These are phyloP conservation scores for Fusarium sp. DNA, from an alignment of 2,329 filamentous ascomycete species.

Conservation along the genomic window DNA sequence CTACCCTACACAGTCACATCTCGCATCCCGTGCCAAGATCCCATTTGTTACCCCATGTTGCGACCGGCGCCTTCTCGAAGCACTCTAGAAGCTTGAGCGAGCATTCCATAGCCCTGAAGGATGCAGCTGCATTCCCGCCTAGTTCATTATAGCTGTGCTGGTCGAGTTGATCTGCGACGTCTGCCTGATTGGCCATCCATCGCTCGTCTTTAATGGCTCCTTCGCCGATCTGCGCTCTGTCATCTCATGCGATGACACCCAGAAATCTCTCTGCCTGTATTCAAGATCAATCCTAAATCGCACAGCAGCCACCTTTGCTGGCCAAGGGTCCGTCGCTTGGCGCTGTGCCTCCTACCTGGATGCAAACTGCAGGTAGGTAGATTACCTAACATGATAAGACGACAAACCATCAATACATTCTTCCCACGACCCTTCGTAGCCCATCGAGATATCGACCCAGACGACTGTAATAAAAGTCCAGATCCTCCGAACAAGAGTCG, in stretches of 20 bases:
- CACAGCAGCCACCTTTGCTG: too few relatives aligned
- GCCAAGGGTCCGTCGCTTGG: too few relatives aligned
- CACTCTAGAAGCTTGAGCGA: not conserved
- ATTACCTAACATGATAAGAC: too few relatives aligned
- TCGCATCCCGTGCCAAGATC: not conserved
- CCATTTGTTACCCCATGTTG: too few relatives aligned
- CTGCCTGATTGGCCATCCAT: not conserved
- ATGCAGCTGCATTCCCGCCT: not conserved
- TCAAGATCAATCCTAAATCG: not conserved
- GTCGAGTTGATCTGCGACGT: not conserved
- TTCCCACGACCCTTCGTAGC: too few relatives aligned
- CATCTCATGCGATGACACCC: not conserved
- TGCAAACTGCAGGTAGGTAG: too few relatives aligned
- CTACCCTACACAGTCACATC: not conserved
- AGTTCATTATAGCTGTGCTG: not conserved
- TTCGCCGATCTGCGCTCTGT: not conserved
- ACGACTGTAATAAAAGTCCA: not conserved
- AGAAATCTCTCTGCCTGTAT: not conserved
- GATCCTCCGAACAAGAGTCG: slow-evolving; percentile 31
- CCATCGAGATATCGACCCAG: too few relatives aligned
- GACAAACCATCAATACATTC: too few relatives aligned
- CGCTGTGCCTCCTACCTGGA: too few relatives aligned
- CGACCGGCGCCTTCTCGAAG: not conserved
- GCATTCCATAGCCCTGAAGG: not conserved
- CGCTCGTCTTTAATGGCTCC: not conserved